phyloP scores from a whole-genome alignment of 2,329 filamentous ascomycete species.

The Fusarium pseudonygamai region DNA sequence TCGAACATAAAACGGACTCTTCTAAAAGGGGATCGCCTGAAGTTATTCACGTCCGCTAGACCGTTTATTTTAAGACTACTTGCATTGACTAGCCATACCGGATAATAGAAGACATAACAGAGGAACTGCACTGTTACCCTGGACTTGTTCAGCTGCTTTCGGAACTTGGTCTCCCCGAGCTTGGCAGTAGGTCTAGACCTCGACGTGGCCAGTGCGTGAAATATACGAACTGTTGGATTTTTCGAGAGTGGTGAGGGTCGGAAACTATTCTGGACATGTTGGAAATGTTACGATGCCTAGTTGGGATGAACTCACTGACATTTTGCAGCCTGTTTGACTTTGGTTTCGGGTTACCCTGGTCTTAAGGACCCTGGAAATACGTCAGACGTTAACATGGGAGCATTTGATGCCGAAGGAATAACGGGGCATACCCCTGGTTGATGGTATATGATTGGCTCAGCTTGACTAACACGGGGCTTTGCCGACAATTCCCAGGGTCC shows the following conservation, averaged over 20 bases:
- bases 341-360: not conserved
- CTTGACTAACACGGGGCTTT: fast-evolving
- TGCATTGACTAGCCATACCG: too few species aligned
- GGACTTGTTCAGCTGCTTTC: fast-evolving
- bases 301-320: not conserved
- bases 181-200: fast-evolving
- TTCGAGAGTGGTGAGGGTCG: fast-evolving
- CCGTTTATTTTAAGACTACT: too few species aligned
- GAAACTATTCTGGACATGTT: fast-evolving
- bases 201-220: not conserved
- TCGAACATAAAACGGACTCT: too few species aligned
- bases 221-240: not conserved
- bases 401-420: not conserved
- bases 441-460: fast-evolving
- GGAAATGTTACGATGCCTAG: fast-evolving
- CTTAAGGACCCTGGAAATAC: not conserved
- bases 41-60: too few species aligned
- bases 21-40: too few species aligned
- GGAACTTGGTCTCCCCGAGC: fast-evolving
- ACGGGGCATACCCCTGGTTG: fast-evolving
- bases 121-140: not conserved
- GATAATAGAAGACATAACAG: too few species aligned
- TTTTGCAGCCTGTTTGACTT: not conserved
- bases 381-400: not conserved
- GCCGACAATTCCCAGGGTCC: not conserved